phyloP scores from a whole-genome alignment of 495 filamentous ascomycete species.

The Penicillium steckii region DNA sequence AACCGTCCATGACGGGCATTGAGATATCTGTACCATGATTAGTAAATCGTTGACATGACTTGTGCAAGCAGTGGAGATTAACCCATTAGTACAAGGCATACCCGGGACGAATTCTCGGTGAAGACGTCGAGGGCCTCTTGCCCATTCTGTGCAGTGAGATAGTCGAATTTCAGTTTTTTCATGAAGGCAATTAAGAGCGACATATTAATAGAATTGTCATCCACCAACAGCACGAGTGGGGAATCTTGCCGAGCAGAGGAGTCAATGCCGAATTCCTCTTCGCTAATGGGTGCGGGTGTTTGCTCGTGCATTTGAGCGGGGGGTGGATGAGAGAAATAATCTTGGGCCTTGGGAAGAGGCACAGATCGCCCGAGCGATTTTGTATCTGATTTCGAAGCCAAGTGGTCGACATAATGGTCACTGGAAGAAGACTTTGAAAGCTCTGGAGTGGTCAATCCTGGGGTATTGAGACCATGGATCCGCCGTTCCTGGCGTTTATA shows the following conservation, averaged over 20 bases:
- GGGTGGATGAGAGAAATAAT: too few relatives aligned
- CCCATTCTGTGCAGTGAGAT: conserved; percentile 45
- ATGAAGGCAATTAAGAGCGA: conserved; percentile 34
- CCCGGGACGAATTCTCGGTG: conserved; percentile 23
- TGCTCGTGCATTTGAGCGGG: too few relatives aligned
- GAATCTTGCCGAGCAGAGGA: too few relatives aligned
- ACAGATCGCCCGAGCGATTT: too few relatives aligned
- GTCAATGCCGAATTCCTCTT: too few relatives aligned
- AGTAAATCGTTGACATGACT: background rate
- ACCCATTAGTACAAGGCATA: conserved; percentile 53
- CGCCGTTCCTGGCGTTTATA: conserved; percentile 16
- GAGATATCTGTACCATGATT: conserved; percentile 38
- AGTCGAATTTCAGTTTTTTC: conserved; percentile 31
- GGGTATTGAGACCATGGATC: background rate
- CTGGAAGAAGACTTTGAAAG: too few relatives aligned
- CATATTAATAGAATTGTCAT: conserved; percentile 40
- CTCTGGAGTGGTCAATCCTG: too few relatives aligned
- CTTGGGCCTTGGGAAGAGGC: too few relatives aligned
- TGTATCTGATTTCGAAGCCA: too few relatives aligned
- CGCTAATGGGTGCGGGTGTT: too few relatives aligned
- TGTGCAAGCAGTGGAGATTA: background rate
- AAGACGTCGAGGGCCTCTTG: conserved; percentile 51
- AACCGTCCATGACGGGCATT: conserved; percentile 60
- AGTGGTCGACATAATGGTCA: too few relatives aligned
- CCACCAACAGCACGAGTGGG: too few relatives aligned